phyloP scores from a whole-genome alignment of 164 flowering plant species.

The Tinospora cordifolia region DNA sequence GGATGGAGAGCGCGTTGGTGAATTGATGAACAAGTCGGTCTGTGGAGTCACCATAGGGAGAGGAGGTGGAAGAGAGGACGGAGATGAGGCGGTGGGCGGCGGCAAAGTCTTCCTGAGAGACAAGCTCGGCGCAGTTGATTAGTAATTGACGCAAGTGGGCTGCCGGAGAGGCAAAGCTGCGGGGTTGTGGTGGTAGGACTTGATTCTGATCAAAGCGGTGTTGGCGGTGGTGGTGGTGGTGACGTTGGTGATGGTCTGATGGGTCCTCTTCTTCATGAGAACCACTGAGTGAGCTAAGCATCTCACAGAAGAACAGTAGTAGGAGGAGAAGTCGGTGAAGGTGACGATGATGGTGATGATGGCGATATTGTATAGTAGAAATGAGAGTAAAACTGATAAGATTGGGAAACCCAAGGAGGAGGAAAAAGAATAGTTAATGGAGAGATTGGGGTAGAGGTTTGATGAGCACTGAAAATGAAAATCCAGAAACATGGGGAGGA shows the following conservation, averaged over 20 bases:
- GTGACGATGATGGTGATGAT: neutral
- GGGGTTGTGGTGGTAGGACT: conserved; percentile 10
- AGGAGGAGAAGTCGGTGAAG: neutral
- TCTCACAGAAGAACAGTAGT: conserved; percentile 9
- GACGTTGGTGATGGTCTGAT: conserved; percentile 19
- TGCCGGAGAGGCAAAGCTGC: conserved; percentile 21
- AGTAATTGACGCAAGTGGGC: conserved; percentile 59
- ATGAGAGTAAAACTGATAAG: neutral
- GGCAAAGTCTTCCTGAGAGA: conserved; percentile 54
- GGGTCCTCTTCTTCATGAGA: conserved; percentile 29
- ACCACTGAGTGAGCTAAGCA: conserved; percentile 28
- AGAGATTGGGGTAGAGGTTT: neutral
- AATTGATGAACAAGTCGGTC: conserved; percentile 64
- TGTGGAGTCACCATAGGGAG: conserved; percentile 73
- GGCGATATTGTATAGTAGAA: neutral
- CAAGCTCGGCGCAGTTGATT: conserved; percentile 57
- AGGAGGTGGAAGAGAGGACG: conserved; percentile 45
- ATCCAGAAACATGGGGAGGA: conserved; percentile 16
- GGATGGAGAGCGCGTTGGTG: conserved; percentile 49
- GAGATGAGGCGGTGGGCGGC: conserved; percentile 56
- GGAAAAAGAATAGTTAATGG: conserved; percentile 1
- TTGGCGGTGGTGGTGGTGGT: conserved; percentile 8
- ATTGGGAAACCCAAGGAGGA: conserved; percentile 15
- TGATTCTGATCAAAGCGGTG: conserved; percentile 4
- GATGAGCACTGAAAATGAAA: conserved; percentile 12